phyloP scores from a whole-genome alignment of 768 basidiomycete species.

The Suillus paluster region DNA sequence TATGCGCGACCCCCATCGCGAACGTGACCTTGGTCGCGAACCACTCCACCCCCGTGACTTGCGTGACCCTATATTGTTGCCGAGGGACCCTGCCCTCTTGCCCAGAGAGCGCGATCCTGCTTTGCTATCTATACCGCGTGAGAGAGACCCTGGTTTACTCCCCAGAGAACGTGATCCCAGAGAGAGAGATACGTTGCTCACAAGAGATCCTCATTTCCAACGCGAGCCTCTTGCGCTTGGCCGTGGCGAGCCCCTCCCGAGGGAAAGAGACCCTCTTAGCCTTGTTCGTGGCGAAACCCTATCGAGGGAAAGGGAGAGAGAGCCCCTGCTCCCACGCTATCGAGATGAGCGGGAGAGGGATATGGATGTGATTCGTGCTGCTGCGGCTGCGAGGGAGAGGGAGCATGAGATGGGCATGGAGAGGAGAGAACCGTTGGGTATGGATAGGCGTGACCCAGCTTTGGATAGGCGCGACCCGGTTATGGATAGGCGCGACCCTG shows the following conservation, averaged over 20 bases:
- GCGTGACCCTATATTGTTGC: not conserved
- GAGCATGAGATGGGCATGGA: constrained; percentile 3
- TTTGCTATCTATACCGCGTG: not conserved
- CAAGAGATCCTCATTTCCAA: constrained; percentile 5
- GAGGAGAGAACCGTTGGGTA: not conserved
- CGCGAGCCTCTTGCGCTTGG: too few species aligned
- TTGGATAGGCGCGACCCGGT: not conserved
- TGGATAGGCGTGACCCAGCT: not conserved
- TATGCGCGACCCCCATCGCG: constrained; percentile 3
- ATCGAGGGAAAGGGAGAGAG: constrained; percentile 2
- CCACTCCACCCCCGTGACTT: not conserved
- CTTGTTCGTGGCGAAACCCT: not conserved
- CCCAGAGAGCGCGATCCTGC: not conserved
- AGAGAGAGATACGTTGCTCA: not conserved
- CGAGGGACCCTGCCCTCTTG: not conserved
- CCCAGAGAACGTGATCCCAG: constrained; percentile 5
- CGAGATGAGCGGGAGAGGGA: constrained; percentile 8
- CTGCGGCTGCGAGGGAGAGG: not conserved
- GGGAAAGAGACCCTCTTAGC: not conserved
- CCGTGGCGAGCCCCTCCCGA: not conserved
- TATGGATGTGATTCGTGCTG: constrained; percentile 1
- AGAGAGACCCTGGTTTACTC: not conserved
- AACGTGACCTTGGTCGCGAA: constrained; percentile 4
- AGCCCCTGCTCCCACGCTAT: not conserved
- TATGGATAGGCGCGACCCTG: not conserved